Conservation (phyloP, 2,329 filamentous ascomycete genomes). For the Gremmenia infestans region DNA sequence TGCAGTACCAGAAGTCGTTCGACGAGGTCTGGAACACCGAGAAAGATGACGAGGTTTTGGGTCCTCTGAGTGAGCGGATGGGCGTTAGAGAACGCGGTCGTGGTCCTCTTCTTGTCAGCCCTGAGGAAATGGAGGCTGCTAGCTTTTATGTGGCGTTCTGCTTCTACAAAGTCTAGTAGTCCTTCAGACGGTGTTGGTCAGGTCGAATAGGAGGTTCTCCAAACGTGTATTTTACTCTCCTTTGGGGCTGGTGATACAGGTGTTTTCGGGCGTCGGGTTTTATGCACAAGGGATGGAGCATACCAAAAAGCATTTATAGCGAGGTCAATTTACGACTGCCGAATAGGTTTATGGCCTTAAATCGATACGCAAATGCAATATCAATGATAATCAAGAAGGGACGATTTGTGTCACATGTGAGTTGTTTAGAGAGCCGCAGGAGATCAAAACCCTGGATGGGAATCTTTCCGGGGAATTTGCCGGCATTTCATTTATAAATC, state of each 20-base stretch:
- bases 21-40: slow-evolving; percentile 87
- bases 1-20: slow-evolving; percentile 91
- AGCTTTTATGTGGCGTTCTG: slow-evolving; percentile 92
- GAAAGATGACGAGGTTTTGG: slow-evolving; percentile 76
- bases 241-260: neutral
- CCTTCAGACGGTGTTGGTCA: too few relatives aligned
- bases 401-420: neutral
- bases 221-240: neutral
- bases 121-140: slow-evolving; percentile 89
- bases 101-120: slow-evolving; percentile 62
- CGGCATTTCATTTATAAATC: neutral
- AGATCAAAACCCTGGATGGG: neutral
- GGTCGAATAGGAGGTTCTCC: neutral
- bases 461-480: neutral
- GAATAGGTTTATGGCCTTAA: neutral
- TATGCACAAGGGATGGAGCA: neutral
- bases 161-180: slow-evolving; percentile 80
- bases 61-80: slow-evolving; percentile 91
- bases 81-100: slow-evolving; percentile 71
- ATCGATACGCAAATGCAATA: neutral
- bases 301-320: neutral
- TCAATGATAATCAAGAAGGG: neutral
- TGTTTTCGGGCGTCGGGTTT: neutral
- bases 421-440: neutral
- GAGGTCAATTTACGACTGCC: neutral